These are phyloP conservation scores for Diaporthe ampelina DNA, from an alignment of 2,329 filamentous ascomycete genomes.

Conservation along the genomic window DNA sequence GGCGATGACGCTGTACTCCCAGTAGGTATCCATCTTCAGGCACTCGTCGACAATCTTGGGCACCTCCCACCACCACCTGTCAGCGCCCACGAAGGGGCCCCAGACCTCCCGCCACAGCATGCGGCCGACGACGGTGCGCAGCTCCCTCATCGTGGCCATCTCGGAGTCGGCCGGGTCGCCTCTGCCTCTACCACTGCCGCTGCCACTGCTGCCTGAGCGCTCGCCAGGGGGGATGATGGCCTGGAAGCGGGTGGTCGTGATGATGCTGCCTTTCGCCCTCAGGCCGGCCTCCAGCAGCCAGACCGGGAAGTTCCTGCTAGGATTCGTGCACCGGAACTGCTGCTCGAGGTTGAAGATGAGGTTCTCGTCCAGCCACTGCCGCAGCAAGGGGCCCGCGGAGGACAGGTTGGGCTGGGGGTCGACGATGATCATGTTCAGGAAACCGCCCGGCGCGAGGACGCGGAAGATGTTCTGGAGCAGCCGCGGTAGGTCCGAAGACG, in stretches of 20 bases:
- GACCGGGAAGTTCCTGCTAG: constrained; percentile 68
- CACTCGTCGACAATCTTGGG: constrained; percentile 68
- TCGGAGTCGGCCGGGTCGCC: constrained; percentile 40
- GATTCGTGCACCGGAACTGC: constrained; percentile 71
- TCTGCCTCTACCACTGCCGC: constrained; percentile 43
- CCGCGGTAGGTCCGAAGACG: constrained; percentile 68
- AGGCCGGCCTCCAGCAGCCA: constrained; percentile 72
- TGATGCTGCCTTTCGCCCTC: constrained; percentile 60
- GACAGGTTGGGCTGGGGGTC: constrained; percentile 71
- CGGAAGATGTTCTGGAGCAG: constrained; percentile 70
- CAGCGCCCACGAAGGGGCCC: constrained; percentile 64
- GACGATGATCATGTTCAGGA: constrained; percentile 71
- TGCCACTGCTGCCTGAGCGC: constrained; percentile 41
- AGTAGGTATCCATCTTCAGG: constrained; percentile 65
- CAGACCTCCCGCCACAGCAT: constrained; percentile 74
- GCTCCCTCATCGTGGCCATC: constrained; percentile 43
- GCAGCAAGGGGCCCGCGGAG: constrained; percentile 69
- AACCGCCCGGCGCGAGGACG: constrained; percentile 67
- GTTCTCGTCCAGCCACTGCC: constrained; percentile 73
- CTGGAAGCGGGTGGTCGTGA: constrained; percentile 64
- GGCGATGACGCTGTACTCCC: constrained; percentile 71
- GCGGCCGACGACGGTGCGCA: constrained; percentile 66
- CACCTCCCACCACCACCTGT: constrained; percentile 75
- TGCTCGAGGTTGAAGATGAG: constrained; percentile 71
- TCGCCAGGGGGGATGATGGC: constrained; percentile 51